phyloP scores from a whole-genome alignment of 495 filamentous ascomycete species.

The Chaetomidium leptoderma region DNA sequence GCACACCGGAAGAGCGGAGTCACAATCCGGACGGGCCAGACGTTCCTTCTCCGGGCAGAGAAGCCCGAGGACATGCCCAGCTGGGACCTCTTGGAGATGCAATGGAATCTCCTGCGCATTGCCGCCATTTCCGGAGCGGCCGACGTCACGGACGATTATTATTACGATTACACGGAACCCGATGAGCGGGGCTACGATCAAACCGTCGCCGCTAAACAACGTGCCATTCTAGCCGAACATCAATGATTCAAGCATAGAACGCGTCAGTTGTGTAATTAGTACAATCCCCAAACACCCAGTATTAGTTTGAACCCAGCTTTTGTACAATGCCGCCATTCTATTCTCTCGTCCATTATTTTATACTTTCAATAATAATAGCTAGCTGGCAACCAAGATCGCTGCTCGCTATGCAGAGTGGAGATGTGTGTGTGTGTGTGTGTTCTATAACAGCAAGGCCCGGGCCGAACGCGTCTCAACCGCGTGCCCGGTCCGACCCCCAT shows the following conservation, averaged over 20 bases:
- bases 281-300: not conserved
- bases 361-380: not conserved
- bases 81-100: too few relatives aligned
- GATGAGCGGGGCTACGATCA: too few relatives aligned
- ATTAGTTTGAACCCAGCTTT: not conserved
- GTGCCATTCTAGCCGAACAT: too few relatives aligned
- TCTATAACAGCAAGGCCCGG: not conserved
- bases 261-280: not conserved
- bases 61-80: too few relatives aligned
- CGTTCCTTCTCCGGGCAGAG: too few relatives aligned
- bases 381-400: constrained; percentile 4
- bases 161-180: too few relatives aligned
- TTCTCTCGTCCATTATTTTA: constrained; percentile 1
- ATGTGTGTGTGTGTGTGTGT: constrained; percentile 11
- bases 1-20: not conserved
- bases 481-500: not conserved
- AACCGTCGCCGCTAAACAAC: too few relatives aligned
- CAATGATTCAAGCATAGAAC: too few relatives aligned
- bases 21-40: not conserved
- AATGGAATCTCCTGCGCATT: too few relatives aligned
- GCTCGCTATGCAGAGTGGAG: constrained; percentile 17
- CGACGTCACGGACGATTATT: too few relatives aligned
- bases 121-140: too few relatives aligned
- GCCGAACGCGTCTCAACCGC: not conserved
- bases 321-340: not conserved